Evolutionary conservation across 2,329 filamentous ascomycete species (phyloP), one percentile per base, ranked within the genome.

Genomic region (Pestalotiopsis sp.): DNA sequence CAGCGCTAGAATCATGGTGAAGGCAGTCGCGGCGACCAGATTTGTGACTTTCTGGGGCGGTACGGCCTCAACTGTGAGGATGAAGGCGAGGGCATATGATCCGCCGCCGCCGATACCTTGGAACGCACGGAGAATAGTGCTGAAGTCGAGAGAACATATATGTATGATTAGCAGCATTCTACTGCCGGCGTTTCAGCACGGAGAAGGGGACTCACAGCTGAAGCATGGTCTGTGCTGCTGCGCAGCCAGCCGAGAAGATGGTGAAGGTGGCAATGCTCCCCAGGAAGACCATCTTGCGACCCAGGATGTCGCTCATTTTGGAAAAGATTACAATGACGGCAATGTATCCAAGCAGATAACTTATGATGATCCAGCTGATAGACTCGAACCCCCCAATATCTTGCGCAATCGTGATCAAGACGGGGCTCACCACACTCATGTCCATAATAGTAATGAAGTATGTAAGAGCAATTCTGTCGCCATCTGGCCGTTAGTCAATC

Each of bases 221-320:
- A 12, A 38, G 14, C 41, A 69, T 70, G 14, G 68, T 70, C 49
- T 68, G 65, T 25, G 69, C 41, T 1, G 68, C 71, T 13, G 64
- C 65, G 14, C 71, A 72, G 1, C 60, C 69, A 20, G 41, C 69
- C 1, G 69, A 72, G 20, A 71, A 72, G 5, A 81, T 71, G 1
- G 82, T 84, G 71, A 86, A 85, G 71, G 85, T 76, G 2, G 81
- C 67, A 0, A 86, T 74, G 0, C 82, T 81, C 0, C 74, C 68
- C 12, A 86, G 76, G 60, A 85, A 79, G 63, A 84, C 76, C 4
- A 79, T 75, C 23, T 82, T 82, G 25, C 85, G 82, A 2, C 84
- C 85, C 67, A 88, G 85, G 25, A 85, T 80, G 67, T 84, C 80
- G 12, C 71, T 70, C 1, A 71, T 39, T 39, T 72, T 72, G 52